Conservation (phyloP, 805 yeast genomes). For the Wickerhamiella bombiphila region DNA sequence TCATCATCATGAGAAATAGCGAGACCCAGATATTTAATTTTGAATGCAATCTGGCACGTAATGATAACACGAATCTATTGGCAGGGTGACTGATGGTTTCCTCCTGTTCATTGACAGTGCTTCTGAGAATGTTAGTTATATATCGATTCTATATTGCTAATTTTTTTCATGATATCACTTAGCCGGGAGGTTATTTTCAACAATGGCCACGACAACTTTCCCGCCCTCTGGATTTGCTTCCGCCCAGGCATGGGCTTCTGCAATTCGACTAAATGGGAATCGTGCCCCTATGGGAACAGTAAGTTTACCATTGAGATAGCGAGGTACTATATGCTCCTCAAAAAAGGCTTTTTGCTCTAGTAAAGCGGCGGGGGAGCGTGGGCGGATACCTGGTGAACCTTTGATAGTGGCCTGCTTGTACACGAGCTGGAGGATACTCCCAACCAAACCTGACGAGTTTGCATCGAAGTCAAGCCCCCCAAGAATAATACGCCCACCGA, state of each 20-base stretch:
- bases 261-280: not conserved
- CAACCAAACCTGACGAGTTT: not conserved
- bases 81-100: no score
- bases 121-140: no score
- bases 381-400: not conserved
- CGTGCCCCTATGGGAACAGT: not conserved
- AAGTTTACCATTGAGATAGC: not conserved
- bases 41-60: no score
- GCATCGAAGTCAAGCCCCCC: not conserved
- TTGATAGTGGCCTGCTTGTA: not conserved
- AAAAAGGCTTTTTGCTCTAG: not conserved
- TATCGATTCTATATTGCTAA: no score
- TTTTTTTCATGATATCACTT: no score
- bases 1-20: no score
- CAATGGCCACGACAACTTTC: not conserved
- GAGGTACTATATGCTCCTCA: constrained; percentile 1
- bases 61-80: no score
- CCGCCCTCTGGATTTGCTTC: constrained; percentile 1
- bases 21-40: no score
- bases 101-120: no score
- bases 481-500: not conserved
- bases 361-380: not conserved
- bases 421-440: not conserved
- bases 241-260: constrained; percentile 1
- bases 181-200: no score